Percentiles rank a stretch among this genome's conserved stretches.
Evolutionary conservation across 306 rosid genomes (phyloP).

Genomic region (Aeschynomene evenia): DNA sequence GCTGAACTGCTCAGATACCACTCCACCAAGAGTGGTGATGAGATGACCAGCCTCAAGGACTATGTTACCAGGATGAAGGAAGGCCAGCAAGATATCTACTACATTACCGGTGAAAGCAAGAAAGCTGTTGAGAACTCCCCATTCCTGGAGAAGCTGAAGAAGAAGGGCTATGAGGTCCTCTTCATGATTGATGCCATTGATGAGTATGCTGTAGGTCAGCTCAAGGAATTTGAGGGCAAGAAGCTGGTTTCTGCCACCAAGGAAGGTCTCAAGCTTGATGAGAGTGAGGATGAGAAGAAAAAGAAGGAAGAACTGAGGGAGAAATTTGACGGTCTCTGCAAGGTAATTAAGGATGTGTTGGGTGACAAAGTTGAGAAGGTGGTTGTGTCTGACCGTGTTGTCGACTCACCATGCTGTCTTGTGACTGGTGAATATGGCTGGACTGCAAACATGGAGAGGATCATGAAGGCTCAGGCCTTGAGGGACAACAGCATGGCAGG

Average conservation of each 20-base stretch:
- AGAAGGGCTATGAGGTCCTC: slow-evolving; percentile 76
- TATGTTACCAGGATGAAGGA: slow-evolving; percentile 92
- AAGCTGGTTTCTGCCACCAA: slow-evolving; percentile 89
- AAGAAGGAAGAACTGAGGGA: slow-evolving; percentile 56
- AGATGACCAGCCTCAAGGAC: slow-evolving; percentile 80
- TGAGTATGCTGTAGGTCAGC: slow-evolving; percentile 82
- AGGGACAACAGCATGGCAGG: slow-evolving; percentile 92
- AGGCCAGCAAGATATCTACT: slow-evolving; percentile 77
- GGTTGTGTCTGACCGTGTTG: slow-evolving; percentile 78
- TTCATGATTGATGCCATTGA: slow-evolving; percentile 91
- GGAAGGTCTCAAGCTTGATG: slow-evolving; percentile 77
- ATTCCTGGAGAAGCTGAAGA: slow-evolving; percentile 80
- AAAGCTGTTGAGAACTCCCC: slow-evolving; percentile 89
- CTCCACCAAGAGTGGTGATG: slow-evolving; percentile 89
- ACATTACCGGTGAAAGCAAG: slow-evolving; percentile 85
- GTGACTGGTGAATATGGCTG: slow-evolving; percentile 89
- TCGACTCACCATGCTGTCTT: slow-evolving; percentile 85
- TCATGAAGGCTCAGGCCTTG: slow-evolving; percentile 87
- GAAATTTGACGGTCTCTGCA: slow-evolving; percentile 74
- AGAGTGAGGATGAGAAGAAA: slow-evolving; percentile 69
- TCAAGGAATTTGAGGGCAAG: slow-evolving; percentile 82
- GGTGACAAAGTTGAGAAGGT: slow-evolving; percentile 85
- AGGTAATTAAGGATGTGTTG: slow-evolving; percentile 81
- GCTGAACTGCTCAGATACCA: slow-evolving; percentile 79
- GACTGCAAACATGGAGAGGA: slow-evolving; percentile 91